phyloP scores from a whole-genome alignment of 768 basidiomycete species.

The Suillus fuscotomentosus region DNA sequence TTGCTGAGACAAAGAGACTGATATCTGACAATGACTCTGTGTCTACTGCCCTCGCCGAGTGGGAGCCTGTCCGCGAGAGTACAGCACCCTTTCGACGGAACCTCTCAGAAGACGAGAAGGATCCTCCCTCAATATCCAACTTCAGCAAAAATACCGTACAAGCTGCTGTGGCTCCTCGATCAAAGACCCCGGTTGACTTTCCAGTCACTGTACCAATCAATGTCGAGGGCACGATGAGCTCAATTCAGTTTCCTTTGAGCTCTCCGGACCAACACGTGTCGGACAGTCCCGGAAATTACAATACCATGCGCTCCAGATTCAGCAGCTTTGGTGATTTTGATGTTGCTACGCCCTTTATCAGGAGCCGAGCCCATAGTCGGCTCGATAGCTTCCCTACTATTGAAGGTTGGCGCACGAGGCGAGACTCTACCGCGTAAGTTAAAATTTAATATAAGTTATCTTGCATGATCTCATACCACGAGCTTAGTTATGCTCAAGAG shows the following conservation, averaged over 20 bases:
- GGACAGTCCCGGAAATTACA: slow-evolving; percentile 55
- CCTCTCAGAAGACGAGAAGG: slow-evolving; percentile 77
- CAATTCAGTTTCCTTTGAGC: slow-evolving; percentile 78
- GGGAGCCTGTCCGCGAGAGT: slow-evolving; percentile 51
- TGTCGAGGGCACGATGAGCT: slow-evolving; percentile 52
- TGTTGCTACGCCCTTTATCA: slow-evolving; percentile 71
- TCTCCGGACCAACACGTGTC: slow-evolving; percentile 66
- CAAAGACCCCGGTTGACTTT: slow-evolving; percentile 57
- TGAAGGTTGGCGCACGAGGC: slow-evolving; percentile 84
- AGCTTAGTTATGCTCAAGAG: slow-evolving; percentile 71
- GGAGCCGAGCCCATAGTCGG: slow-evolving; percentile 82
- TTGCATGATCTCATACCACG: slow-evolving; percentile 1
- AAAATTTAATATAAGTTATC: slow-evolving; percentile 1
- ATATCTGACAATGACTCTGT: slow-evolving; percentile 50
- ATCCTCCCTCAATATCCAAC: slow-evolving; percentile 43
- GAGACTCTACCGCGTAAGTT: slow-evolving; percentile 88
- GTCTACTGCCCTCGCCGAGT: slow-evolving; percentile 48
- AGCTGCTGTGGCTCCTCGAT: slow-evolving; percentile 37
- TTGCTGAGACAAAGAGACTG: slow-evolving; percentile 68
- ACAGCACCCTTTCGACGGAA: slow-evolving; percentile 75
- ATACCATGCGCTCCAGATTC: slow-evolving; percentile 57
- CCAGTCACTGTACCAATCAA: slow-evolving; percentile 53
- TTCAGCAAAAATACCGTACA: slow-evolving; percentile 23
- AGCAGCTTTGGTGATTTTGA: slow-evolving; percentile 76
- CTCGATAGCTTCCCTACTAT: slow-evolving; percentile 52